Evolutionary conservation across 2,329 filamentous ascomycete genomes (phyloP), one percentile per base, ranked within the genome.

Genomic region (Zasmidium angulare): DNA sequence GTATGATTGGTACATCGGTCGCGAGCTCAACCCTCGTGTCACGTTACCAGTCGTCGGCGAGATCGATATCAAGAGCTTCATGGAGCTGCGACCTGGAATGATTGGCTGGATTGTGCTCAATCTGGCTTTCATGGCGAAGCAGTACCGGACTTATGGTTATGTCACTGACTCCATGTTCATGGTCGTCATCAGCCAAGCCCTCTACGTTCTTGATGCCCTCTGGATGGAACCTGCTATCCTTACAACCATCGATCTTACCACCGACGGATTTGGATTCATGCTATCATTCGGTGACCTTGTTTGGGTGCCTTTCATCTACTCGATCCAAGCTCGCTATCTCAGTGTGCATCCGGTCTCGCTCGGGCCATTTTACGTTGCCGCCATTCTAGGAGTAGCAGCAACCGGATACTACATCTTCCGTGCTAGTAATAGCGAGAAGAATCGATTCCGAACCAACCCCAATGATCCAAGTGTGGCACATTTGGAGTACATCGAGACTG

Each of bases 1-100:
- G 40, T 97, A 98, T 75, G 93, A 98, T 76, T 98, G 91, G 86
- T 98, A 92, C 78, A 97, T 98, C 65, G 93, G 93, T 20, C 90
- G 93, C 24, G 93, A 98, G 76, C 86, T 98, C 61, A 98, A 98
- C 77, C 93, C 93, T 2, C 90, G 93, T 51, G 76, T 96, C 60
- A 85, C 82, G 0, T 78, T 96, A 22, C 92, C 92, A 1, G 74
- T 96, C 51, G 82, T 96, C 64, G 91, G 91, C 59, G 89, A 91
- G 68, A 82, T 97, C 52, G 93, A 98, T 71, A 89, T 98, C 76
- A 97, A 97, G 77, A 82, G 88, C 61, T 97, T 88, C 75, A 89
- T 89, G 75, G 93, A 98, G 77, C 82, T 97, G 70, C 87, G 93
- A n/a, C 93, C 93, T 0, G 93, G 93, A 50, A 84, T 98, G 81